phyloP scores from a whole-genome alignment of 192 early-diverging fungal species.

The Linnemannia elongata region DNA sequence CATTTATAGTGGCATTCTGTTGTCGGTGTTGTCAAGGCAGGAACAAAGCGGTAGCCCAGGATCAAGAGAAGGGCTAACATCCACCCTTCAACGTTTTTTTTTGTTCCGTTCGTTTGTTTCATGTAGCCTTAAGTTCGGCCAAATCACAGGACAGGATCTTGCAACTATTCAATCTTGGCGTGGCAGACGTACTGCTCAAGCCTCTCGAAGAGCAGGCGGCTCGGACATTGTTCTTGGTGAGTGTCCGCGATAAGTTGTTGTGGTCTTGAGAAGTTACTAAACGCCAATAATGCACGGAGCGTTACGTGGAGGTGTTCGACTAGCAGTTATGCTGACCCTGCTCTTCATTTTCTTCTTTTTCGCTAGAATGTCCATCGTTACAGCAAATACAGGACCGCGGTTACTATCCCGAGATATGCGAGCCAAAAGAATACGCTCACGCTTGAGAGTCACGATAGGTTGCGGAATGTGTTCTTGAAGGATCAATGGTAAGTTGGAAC shows the following conservation, averaged over 20 bases:
- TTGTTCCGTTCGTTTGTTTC: neutral
- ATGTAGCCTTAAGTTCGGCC: conserved; percentile 41
- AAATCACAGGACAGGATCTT: conserved; percentile 58
- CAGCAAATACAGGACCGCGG: conserved; percentile 40
- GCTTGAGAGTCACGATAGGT: conserved; percentile 45
- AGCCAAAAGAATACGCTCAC: conserved; percentile 47
- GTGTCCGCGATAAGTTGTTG: neutral
- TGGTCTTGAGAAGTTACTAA: neutral
- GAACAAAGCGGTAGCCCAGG: neutral
- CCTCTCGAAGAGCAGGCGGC: conserved; percentile 63
- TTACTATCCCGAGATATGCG: conserved; percentile 46
- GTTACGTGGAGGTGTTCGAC: neutral
- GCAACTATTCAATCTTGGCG: conserved; percentile 65
- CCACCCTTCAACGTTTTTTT: neutral
- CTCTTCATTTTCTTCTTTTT: neutral
- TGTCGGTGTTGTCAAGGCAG: neutral
- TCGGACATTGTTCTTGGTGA: conserved; percentile 69
- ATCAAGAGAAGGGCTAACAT: neutral
- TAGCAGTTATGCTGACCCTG: neutral
- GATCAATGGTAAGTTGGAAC: conserved; percentile 56
- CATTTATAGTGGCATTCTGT: neutral
- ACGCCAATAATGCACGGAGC: neutral
- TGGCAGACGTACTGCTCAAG: conserved; percentile 69
- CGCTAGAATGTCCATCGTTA: conserved; percentile 52
- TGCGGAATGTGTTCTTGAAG: conserved; percentile 57